Base-by-base conservation (phyloP, 495 filamentous ascomycete genomes). In the Aspergillus avenaceus region DNA sequence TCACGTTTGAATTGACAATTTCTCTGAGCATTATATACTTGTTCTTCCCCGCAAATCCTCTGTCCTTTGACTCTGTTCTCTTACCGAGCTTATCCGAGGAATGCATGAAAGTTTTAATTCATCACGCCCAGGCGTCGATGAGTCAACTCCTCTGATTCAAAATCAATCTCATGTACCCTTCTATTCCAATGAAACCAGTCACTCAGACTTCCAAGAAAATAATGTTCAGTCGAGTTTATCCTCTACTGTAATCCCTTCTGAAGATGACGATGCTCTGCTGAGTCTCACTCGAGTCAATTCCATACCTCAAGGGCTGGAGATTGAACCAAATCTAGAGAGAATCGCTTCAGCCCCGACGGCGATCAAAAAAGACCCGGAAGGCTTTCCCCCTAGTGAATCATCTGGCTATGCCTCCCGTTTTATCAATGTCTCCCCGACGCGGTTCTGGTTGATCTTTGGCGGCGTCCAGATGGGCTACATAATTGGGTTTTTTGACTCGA, bases 401-500 rank as follows among this genome's bases (percentile, higher is more conserved):
- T 38, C 55, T 4, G 55, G 41, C 23, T 67, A 71, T 53, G 64
- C 62, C 6, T 59, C 63, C 1, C 60, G 65, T n/a, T 76, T 74
- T 48, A 66, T 73, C 38, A 71, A 74, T 41, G 70, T 79, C 12
- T 72, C 72, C 1, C 70, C 71, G 0, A 54, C 57, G 6, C 55
- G 64, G 42, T 83, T 83, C 55, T 78, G 78, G 71, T 48, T 78
- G 9, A 80, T 82, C 16, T 82, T 80, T 56, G 46, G 60, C 7
- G 76, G 74, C 4, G 61, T 81, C 27, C 51, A 77, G 48, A 45
- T 74, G 26, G 71, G 70, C 2, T 78, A 77, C 52, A 56, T 75
- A 56, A 74, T 83, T 46, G 78, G 76, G 1, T 78, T 74, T 54
- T 91, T 91, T 61, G 88, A 92, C 68, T 75, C 77, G 23, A 90